Conservation (phyloP, 495 filamentous ascomycete genomes). For the Clavariopsis aquatica region DNA sequence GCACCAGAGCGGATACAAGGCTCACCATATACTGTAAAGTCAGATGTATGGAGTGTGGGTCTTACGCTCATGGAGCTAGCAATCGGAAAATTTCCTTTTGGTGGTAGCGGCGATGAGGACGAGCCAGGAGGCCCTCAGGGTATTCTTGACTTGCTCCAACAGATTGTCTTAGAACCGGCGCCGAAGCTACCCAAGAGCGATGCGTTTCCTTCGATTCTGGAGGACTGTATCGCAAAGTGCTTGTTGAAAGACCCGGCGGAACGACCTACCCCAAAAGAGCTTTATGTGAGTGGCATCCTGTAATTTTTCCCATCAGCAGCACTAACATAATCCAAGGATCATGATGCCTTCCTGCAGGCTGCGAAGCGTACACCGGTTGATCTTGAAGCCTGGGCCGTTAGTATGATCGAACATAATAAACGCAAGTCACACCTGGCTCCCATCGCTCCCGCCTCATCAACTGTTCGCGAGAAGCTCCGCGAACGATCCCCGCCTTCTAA, state of each 20-base stretch:
- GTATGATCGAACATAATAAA: slow-evolving; percentile 86
- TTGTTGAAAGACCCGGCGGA: slow-evolving; percentile 82
- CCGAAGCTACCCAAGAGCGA: slow-evolving; percentile 93
- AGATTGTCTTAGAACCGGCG: slow-evolving; percentile 95
- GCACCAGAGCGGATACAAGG: slow-evolving; percentile 96
- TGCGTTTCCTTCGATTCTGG: slow-evolving; percentile 89
- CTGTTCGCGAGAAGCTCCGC: slow-evolving; percentile 33
- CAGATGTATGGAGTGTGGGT: slow-evolving; percentile 98
- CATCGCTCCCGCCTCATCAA: slow-evolving; percentile 19
- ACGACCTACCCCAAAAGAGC: slow-evolving; percentile 86
- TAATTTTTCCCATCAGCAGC: not conserved
- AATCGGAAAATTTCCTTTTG: slow-evolving; percentile 94
- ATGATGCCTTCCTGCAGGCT: slow-evolving; percentile 88
- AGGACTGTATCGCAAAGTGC: slow-evolving; percentile 96
- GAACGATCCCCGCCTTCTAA: slow-evolving; percentile 27
- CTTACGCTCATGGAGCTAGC: slow-evolving; percentile 93
- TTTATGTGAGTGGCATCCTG: slow-evolving; percentile 57
- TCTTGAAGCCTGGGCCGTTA: slow-evolving; percentile 83
- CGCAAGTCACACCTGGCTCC: slow-evolving; percentile 78
- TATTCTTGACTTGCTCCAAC: slow-evolving; percentile 92
- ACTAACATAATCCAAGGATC: slow-evolving; percentile 58
- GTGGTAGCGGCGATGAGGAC: slow-evolving; percentile 66
- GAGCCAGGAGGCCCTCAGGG: slow-evolving; percentile 79
- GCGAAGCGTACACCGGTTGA: slow-evolving; percentile 93
- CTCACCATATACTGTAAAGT: slow-evolving; percentile 94